Conservation (phyloP, 2,329 filamentous ascomycete genomes). For the Dendrostoma leiphaemia region DNA sequence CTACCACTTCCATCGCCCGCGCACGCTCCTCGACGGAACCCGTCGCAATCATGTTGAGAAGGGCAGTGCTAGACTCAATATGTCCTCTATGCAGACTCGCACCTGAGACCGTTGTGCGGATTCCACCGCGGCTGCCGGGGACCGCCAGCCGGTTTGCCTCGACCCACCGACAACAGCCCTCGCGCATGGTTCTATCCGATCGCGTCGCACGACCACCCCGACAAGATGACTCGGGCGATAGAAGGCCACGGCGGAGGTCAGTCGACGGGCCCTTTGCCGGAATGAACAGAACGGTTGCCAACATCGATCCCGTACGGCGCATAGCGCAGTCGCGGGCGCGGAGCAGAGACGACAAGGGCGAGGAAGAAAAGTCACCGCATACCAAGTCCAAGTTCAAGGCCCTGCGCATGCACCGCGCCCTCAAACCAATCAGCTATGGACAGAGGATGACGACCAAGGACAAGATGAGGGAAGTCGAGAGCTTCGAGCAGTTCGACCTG, state of each 20-base stretch:
- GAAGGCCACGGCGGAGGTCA: constrained; percentile 35
- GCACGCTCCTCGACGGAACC: too few species aligned
- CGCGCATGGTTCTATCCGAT: constrained; percentile 59
- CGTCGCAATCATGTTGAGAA: constrained; percentile 14
- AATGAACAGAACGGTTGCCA: constrained; percentile 55
- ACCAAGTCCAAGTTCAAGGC: constrained; percentile 61
- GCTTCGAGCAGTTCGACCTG: constrained; percentile 79
- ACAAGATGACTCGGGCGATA: constrained; percentile 30
- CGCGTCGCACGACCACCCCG: constrained; percentile 43
- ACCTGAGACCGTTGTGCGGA: constrained; percentile 3
- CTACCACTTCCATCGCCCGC: background rate
- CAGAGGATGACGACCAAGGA: constrained; percentile 53
- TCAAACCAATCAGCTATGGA: constrained; percentile 75
- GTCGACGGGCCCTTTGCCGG: constrained; percentile 50
- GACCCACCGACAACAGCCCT: constrained; percentile 36
- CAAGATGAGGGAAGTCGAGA: constrained; percentile 64
- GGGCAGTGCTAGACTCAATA: constrained; percentile 9
- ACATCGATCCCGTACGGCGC: constrained; percentile 29
- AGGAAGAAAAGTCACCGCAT: background rate
- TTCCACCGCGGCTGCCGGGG: constrained; percentile 28
- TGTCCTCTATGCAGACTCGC: constrained; percentile 15
- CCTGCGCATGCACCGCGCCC: constrained; percentile 86
- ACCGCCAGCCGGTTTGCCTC: constrained; percentile 35
- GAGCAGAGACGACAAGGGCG: constrained; percentile 15
- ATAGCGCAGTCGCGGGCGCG: constrained; percentile 22